Evolutionary conservation across 2,329 filamentous ascomycete species (phyloP).

Genomic region (Trichoderma koningiopsis): DNA sequence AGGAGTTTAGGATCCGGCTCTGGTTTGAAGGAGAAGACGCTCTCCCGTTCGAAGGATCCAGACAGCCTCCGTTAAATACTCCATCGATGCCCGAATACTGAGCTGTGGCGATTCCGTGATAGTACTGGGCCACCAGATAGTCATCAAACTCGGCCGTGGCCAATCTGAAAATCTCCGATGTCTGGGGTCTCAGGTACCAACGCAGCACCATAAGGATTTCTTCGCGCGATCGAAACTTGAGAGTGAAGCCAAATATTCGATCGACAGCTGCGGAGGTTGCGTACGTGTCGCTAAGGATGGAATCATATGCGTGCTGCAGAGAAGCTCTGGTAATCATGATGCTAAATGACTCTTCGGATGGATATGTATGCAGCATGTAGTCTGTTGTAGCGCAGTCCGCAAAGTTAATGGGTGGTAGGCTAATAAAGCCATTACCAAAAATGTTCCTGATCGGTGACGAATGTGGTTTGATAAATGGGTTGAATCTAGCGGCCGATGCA

Average conservation of each 20-base stretch:
- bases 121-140: constrained; percentile 15
- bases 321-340: constrained; percentile 11
- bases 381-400: background rate
- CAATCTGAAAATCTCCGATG: background rate
- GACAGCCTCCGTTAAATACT: background rate
- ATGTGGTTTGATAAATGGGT: background rate
- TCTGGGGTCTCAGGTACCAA: constrained; percentile 10
- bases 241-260: constrained; percentile 13
- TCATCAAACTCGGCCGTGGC: constrained; percentile 18
- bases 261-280: background rate
- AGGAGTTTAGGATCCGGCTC: constrained; percentile 12
- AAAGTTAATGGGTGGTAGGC: constrained; percentile 8
- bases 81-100: constrained; percentile 1
- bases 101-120: constrained; percentile 8
- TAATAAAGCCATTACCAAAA: constrained; percentile 15
- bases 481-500: background rate
- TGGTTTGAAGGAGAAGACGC: background rate
- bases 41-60: background rate
- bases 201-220: constrained; percentile 14
- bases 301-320: constrained; percentile 3
- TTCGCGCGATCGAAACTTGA: constrained; percentile 12
- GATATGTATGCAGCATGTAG: background rate
- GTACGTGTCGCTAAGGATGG: background rate
- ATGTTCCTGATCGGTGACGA: background rate
- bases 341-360: background rate